phyloP scores from a whole-genome alignment of 768 basidiomycete species.

The Porpolomopsis calyptriformis region DNA sequence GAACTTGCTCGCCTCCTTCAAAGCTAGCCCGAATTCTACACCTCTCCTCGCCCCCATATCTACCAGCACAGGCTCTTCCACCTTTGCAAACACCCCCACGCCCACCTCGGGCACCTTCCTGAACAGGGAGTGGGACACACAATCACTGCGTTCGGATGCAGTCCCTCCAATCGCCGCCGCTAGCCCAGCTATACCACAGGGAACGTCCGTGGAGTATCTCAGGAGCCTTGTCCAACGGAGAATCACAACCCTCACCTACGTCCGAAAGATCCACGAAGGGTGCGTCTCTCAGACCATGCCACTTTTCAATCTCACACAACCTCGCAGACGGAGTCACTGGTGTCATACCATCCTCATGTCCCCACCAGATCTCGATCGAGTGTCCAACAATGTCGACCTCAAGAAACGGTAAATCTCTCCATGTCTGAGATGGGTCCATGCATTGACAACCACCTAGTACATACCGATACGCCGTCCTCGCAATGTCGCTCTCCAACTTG shows the following conservation, averaged over 20 bases:
- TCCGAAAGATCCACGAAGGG: constrained; percentile 83
- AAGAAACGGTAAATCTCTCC: constrained; percentile 50
- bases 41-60: constrained; percentile 22
- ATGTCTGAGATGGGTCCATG: background rate
- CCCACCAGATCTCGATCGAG: constrained; percentile 58
- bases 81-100: constrained; percentile 29
- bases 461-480: constrained; percentile 72
- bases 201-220: constrained; percentile 68
- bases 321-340: constrained; percentile 66
- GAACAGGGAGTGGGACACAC: constrained; percentile 60
- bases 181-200: constrained; percentile 43
- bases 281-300: constrained; percentile 27
- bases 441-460: constrained; percentile 37
- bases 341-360: constrained; percentile 81
- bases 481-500: constrained; percentile 74
- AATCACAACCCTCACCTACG: constrained; percentile 74
- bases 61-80: constrained; percentile 22
- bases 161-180: constrained; percentile 22
- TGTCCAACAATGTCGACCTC: constrained; percentile 67
- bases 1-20: constrained; percentile 74
- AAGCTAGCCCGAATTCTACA: constrained; percentile 25
- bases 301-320: constrained; percentile 3
- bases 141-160: constrained; percentile 48
- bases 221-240: constrained; percentile 75
- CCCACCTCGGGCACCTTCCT: constrained; percentile 30